A percentile compares a stretch with the other conserved stretches of the same genome.
Evolutionary conservation across 805 yeast genomes (phyloP).

Genomic region (Pichia scutulata): DNA sequence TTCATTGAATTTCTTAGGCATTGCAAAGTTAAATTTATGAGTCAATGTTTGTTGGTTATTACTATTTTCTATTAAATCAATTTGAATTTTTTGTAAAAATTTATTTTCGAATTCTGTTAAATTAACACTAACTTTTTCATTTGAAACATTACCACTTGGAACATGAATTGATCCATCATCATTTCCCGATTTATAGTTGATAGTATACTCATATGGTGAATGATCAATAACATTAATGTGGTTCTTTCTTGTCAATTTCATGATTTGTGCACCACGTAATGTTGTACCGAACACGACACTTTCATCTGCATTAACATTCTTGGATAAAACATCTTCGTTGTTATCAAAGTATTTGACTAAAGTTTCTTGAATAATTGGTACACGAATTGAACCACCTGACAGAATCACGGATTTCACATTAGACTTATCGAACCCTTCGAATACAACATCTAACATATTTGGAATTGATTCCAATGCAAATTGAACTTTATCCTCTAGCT

Average conservation of each 20-base stretch:
- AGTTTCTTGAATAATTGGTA: constrained; percentile 74
- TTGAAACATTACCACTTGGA: constrained; percentile 4
- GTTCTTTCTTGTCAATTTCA: constrained; percentile 59
- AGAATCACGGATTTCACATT: constrained; percentile 53
- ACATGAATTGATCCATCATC: neutral
- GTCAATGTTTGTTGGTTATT: neutral
- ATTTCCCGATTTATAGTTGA: constrained; percentile 1
- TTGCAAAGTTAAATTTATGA: constrained; percentile 14
- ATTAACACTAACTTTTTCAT: constrained; percentile 3
- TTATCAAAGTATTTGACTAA: constrained; percentile 48
- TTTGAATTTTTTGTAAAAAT: constrained; percentile 21
- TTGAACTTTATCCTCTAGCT: constrained; percentile 55
- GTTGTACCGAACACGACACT: constrained; percentile 87
- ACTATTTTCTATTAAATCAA: constrained; percentile 29
- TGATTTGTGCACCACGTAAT: constrained; percentile 68
- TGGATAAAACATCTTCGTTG: constrained; percentile 43
- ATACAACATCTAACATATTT: constrained; percentile 47
- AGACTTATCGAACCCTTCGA: constrained; percentile 26
- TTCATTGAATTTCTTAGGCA: constrained; percentile 24
- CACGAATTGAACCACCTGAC: constrained; percentile 87
- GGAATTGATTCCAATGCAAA: constrained; percentile 40
- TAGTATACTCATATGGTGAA: constrained; percentile 3
- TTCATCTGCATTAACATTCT: constrained; percentile 92
- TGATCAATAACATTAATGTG: constrained; percentile 31
- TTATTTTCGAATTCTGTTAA: constrained; percentile 3